A percentile compares a stretch with the other conserved stretches of the same genome.
Evolutionary conservation across 140 eudicot genomes (phyloP).

Genomic region (Cichorium intybus): DNA sequence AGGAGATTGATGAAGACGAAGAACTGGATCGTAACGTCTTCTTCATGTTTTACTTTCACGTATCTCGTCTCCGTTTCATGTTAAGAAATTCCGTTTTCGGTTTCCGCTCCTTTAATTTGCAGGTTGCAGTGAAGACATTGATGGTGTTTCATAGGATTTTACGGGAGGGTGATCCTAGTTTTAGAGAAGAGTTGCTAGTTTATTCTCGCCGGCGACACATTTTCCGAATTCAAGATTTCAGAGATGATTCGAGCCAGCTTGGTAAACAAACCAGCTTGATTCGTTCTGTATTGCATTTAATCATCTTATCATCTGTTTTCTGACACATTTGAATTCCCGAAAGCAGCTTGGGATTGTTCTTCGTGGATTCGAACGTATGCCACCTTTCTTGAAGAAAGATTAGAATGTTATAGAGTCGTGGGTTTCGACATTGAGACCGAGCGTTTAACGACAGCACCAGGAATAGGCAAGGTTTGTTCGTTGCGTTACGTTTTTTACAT

Average conservation of each 20-base stretch:
- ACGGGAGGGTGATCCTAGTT: slow-evolving; percentile 82
- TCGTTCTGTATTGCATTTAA: neutral
- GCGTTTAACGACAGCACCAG: slow-evolving; percentile 44
- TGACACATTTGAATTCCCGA: neutral
- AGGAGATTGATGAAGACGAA: slow-evolving; percentile 72
- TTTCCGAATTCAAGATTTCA: slow-evolving; percentile 56
- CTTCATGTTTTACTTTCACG: neutral
- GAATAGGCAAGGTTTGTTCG: slow-evolving; percentile 48
- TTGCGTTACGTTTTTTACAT: neutral
- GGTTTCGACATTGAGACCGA: slow-evolving; percentile 74
- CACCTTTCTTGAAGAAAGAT: slow-evolving; percentile 73
- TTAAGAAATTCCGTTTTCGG: neutral
- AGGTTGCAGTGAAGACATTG: slow-evolving; percentile 81
- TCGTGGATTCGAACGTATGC: slow-evolving; percentile 76
- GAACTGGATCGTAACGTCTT: slow-evolving; percentile 64
- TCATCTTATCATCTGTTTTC: neutral
- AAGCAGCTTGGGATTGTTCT: slow-evolving; percentile 90
- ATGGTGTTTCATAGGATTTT: slow-evolving; percentile 72
- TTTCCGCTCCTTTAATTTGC: slow-evolving; percentile 3
- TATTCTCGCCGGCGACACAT: slow-evolving; percentile 47
- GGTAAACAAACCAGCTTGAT: slow-evolving; percentile 34
- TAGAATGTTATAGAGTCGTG: slow-evolving; percentile 62
- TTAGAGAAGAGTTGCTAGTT: slow-evolving; percentile 61
- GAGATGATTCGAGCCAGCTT: slow-evolving; percentile 74
- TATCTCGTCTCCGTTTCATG: neutral